These are phyloP conservation scores for Pseudocercospora fuligena DNA, from an alignment of 2,329 filamentous ascomycete genomes.

Conservation along the genomic window DNA sequence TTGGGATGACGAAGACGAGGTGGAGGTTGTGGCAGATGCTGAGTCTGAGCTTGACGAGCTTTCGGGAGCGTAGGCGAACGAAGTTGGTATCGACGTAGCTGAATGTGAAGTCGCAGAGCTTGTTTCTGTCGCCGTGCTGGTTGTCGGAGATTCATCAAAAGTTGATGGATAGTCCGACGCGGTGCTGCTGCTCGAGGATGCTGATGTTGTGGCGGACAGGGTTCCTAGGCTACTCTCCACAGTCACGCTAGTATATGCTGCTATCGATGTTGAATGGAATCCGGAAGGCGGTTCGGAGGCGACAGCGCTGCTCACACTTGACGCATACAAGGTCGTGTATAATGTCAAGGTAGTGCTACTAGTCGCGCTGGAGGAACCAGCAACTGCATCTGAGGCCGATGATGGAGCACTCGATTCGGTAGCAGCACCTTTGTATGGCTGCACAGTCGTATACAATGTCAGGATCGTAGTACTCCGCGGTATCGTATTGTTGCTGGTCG, in stretches of 20 bases:
- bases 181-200: background rate
- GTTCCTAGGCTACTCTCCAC: background rate
- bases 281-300: background rate
- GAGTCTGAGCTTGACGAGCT: background rate
- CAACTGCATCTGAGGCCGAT: background rate
- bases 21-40: background rate
- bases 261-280: background rate
- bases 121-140: background rate
- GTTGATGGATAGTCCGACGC: background rate
- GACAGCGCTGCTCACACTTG: background rate
- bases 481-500: background rate
- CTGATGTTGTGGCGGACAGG: background rate
- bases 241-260: background rate
- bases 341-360: conserved; percentile 8
- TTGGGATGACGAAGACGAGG: background rate
- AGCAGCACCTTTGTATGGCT: conserved; percentile 14
- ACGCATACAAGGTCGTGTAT: conserved; percentile 3
- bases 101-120: background rate
- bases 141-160: background rate
- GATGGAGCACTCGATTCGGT: background rate
- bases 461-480: conserved; percentile 28
- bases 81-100: background rate
- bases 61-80: background rate
- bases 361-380: background rate
- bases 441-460: conserved; percentile 32